phyloP scores from a whole-genome alignment of 805 yeast genomes.

The Schwanniomyces occidentalis region DNA sequence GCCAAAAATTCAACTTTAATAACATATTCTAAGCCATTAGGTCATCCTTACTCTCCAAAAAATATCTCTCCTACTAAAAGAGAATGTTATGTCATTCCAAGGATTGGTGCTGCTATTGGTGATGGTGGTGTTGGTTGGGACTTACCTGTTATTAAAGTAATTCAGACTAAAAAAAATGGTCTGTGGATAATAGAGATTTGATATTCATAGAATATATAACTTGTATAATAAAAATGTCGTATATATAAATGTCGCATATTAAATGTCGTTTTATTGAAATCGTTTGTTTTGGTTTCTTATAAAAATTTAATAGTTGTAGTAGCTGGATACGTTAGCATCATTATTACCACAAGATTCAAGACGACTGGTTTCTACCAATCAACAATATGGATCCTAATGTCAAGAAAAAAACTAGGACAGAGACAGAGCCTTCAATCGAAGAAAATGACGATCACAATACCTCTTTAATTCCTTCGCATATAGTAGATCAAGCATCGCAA shows the following conservation, averaged over 20 bases:
- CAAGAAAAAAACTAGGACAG: constrained; percentile 1
- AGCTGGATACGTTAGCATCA: too few species aligned
- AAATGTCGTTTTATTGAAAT: too few species aligned
- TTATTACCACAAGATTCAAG: too few species aligned
- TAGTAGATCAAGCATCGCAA: constrained; percentile 77
- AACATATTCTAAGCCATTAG: constrained; percentile 88
- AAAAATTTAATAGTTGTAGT: too few species aligned
- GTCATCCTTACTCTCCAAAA: constrained; percentile 86
- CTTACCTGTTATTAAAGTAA: constrained; percentile 71
- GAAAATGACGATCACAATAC: constrained; percentile 5
- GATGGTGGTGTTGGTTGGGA: constrained; percentile 93
- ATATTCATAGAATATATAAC: background rate
- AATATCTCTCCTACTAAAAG: constrained; percentile 63
- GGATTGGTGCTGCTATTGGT: constrained; percentile 83
- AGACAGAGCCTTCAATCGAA: constrained; percentile 1
- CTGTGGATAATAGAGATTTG: constrained; percentile 54
- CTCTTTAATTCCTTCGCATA: constrained; percentile 58
- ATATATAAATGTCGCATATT: constrained; percentile 3
- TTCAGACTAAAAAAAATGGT: constrained; percentile 66
- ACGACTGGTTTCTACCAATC: constrained; percentile 1
- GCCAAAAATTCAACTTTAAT: constrained; percentile 71
- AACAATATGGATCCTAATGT: constrained; percentile 4
- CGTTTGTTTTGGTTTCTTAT: too few species aligned
- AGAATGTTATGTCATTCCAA: constrained; percentile 87
- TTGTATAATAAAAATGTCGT: constrained; percentile 6